phyloP scores from a whole-genome alignment of 2,329 filamentous ascomycete species.

The Blumeria graminis region DNA sequence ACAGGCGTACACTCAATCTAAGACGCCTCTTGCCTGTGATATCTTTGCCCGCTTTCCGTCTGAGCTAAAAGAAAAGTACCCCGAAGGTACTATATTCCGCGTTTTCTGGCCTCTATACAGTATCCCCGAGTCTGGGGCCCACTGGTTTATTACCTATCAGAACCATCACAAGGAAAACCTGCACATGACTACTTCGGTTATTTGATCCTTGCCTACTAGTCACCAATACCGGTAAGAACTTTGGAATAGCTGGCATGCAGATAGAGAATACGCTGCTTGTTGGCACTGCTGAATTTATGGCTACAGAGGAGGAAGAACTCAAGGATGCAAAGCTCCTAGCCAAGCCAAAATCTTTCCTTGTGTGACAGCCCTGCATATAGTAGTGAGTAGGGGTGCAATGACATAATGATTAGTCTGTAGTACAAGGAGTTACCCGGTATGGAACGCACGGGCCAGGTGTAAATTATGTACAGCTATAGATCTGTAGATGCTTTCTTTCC shows the following conservation, averaged over 20 bases:
- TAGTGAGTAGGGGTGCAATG: too few species aligned
- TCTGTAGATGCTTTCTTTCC: too few species aligned
- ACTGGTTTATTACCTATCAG: neutral
- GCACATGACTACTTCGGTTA: neutral
- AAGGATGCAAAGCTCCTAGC: neutral
- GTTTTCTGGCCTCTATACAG: neutral
- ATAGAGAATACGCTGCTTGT: constrained; percentile 2
- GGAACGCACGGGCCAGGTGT: too few species aligned
- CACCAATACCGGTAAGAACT: neutral
- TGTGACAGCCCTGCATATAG: too few species aligned
- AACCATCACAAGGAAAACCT: constrained; percentile 1
- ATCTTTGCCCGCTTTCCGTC: neutral
- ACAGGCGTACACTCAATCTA: neutral
- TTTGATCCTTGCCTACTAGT: neutral
- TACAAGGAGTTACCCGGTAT: too few species aligned
- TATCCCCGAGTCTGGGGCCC: neutral
- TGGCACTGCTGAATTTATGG: neutral
- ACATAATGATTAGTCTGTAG: too few species aligned
- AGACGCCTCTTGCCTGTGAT: neutral
- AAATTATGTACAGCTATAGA: too few species aligned
- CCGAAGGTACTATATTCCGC: neutral
- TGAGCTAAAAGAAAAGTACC: neutral
- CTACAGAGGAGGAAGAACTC: neutral
- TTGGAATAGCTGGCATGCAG: constrained; percentile 1
- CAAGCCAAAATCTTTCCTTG: neutral